Conservation (phyloP, 495 filamentous ascomycete genomes). For the Xylaria flabelliformis region DNA sequence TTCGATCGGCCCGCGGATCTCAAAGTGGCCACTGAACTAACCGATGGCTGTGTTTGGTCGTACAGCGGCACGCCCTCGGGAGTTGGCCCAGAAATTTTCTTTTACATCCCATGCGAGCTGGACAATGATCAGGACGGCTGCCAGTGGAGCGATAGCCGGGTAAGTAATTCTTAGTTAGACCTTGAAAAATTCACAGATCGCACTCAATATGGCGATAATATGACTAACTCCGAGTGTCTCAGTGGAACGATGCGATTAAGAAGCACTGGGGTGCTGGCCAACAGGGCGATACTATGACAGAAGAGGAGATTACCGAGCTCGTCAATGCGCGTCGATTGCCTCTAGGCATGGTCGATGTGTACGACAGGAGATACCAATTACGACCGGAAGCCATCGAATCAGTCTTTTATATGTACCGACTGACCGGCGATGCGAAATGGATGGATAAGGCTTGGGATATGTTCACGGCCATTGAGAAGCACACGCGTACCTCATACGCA, state of each 20-base stretch:
- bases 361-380: slow-evolving; percentile 70
- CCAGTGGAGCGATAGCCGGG: slow-evolving; percentile 38
- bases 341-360: slow-evolving; percentile 63
- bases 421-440: slow-evolving; percentile 61
- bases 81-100: slow-evolving; percentile 79
- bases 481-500: slow-evolving; percentile 38
- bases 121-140: slow-evolving; percentile 40
- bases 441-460: slow-evolving; percentile 68
- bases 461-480: slow-evolving; percentile 52
- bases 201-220: not conserved
- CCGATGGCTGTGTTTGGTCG: slow-evolving; percentile 88
- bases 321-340: slow-evolving; percentile 57
- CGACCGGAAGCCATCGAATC: slow-evolving; percentile 71
- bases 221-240: not conserved
- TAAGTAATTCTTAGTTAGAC: slow-evolving; percentile 2
- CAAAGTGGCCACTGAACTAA: slow-evolving; percentile 73
- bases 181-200: not conserved
- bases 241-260: slow-evolving; percentile 38
- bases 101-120: slow-evolving; percentile 63
- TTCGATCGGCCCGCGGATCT: slow-evolving; percentile 75
- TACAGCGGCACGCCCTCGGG: slow-evolving; percentile 74
- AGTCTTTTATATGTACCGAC: slow-evolving; percentile 66
- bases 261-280: slow-evolving; percentile 40
- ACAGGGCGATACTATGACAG: slow-evolving; percentile 37
- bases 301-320: slow-evolving; percentile 46